Base-by-base conservation (phyloP, 2,329 filamentous ascomycete species). In the Talaromyces sp. region DNA sequence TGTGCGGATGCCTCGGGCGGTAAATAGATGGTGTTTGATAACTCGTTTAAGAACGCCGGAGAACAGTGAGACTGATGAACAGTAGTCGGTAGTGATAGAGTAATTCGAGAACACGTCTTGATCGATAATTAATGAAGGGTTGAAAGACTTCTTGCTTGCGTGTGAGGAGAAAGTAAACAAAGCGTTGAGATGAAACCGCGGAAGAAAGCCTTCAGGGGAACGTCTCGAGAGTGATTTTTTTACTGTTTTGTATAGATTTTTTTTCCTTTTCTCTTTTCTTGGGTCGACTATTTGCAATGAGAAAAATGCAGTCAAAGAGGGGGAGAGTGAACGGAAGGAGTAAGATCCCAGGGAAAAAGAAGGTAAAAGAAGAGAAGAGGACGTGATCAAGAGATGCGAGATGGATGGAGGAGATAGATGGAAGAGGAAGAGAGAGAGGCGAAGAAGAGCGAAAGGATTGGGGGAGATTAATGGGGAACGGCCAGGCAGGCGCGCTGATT, bases 321-420 rank as follows among this genome's bases (percentile, higher is more conserved):
- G 37, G 67, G 66, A 68, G 68, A 68, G 66, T 70, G 71, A 75
- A 75, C 66, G 70, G 56, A 72, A 72, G 69, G 72, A 72, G 71
- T 72, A 65, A 67, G 68, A 61, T 65, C 66, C 64, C 64, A 67
- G 63, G 62, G 27, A 62, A 67, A 66, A 63, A 67, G 65, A 68
- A 70, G 71, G 68, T 67, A 70, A 69, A 72, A 71, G 68, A 68
- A 70, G 69, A 69, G 65, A 70, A 68, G 71, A 72, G 69, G 68
- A 68, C 63, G 66, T 64, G 58, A 65, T 67, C 67, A 63, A 69
- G 64, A 72, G 70, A 67, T 65, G 67, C 66, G 66, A 56, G 60
- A 52, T 37, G 45, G 60, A 62, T 39, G 16, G 60, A 31, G 19
- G 41, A 54, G 47, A n/a, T 37, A 4, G 47, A 35, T 7, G 47